Conservation (phyloP, 2,329 filamentous ascomycete species). For the Talaromyces amestolkiae region DNA sequence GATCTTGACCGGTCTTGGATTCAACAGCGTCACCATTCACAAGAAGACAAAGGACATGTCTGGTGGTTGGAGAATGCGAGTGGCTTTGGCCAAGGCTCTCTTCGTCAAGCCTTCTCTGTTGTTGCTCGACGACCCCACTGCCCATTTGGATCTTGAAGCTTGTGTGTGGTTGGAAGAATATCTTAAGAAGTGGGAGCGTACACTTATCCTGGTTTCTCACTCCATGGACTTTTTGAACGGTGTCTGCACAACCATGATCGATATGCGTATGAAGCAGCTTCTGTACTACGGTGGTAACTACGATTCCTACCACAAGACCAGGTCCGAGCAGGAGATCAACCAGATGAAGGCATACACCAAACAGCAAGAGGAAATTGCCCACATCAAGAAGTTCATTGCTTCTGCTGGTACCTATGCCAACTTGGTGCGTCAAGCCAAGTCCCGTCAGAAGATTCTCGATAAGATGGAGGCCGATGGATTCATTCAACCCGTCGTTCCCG, state of each 20-base stretch:
- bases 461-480: conserved; percentile 99
- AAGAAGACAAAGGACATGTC: conserved; percentile 99
- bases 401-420: conserved; percentile 99
- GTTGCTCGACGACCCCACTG: conserved; percentile 95
- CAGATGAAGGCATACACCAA: conserved; percentile 99
- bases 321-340: conserved; percentile 90
- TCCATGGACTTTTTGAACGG: conserved; percentile 99
- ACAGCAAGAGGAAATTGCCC: conserved; percentile 97
- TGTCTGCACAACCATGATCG: conserved; percentile 97
- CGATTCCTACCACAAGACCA: conserved; percentile 95
- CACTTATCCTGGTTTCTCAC: conserved; percentile 93
- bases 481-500: conserved; percentile 82
- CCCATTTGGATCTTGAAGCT: conserved; percentile 97
- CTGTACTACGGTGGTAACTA: conserved; percentile 99
- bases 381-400: conserved; percentile 99
- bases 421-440: conserved; percentile 97
- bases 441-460: conserved; percentile 98
- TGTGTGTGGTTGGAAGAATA: conserved; percentile 99
- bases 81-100: conserved; percentile 92
- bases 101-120: conserved; percentile 97
- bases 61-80: conserved; percentile 99
- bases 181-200: conserved; percentile 98
- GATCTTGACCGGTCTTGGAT: conserved; percentile 96
- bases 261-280: conserved; percentile 87
- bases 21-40: conserved; percentile 96